Evolutionary conservation across 169 alveolate species (phyloP).

Genomic region (Pseudocohnilembus persalinus): DNA sequence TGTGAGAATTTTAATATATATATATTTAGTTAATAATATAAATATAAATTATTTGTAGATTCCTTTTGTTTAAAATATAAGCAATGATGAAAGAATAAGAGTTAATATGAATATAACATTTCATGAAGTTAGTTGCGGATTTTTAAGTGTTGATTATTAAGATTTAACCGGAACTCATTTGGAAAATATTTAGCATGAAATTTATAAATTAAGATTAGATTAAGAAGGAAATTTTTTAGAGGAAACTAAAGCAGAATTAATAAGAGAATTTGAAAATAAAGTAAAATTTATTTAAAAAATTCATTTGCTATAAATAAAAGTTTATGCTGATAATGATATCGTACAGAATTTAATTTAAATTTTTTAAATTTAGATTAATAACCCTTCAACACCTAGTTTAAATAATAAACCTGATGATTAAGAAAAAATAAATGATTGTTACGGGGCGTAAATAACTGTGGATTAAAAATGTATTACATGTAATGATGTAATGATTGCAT

Average conservation of each 20-base stretch:
- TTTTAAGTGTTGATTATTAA: constrained; percentile 30
- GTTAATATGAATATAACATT: constrained; percentile 33
- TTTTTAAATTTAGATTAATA: too few relatives aligned
- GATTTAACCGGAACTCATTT: constrained; percentile 47
- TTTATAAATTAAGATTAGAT: constrained; percentile 38
- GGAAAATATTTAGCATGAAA: constrained; percentile 31
- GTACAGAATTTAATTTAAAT: too few relatives aligned
- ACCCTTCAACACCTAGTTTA: too few relatives aligned
- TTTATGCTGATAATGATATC: too few relatives aligned
- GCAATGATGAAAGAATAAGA: constrained; percentile 32
- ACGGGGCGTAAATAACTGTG: constrained; percentile 39
- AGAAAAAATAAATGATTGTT: constrained; percentile 42
- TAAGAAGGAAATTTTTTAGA: constrained; percentile 22
- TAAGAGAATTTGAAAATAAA: constrained; percentile 18
- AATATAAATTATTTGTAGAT: background rate
- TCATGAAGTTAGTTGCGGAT: constrained; percentile 31
- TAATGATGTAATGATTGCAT: constrained; percentile 39
- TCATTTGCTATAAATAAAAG: background rate
- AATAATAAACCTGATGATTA: too few relatives aligned
- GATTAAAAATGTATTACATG: constrained; percentile 36
- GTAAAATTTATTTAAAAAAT: background rate
- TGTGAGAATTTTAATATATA: too few relatives aligned
- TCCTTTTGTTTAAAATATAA: background rate
- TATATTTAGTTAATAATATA: too few relatives aligned
- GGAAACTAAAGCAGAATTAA: background rate